A percentile compares a stretch with the other conserved stretches of the same genome.
phyloP scores from a whole-genome alignment of 2,329 filamentous ascomycete genomes.

The Cercospora sp. region DNA sequence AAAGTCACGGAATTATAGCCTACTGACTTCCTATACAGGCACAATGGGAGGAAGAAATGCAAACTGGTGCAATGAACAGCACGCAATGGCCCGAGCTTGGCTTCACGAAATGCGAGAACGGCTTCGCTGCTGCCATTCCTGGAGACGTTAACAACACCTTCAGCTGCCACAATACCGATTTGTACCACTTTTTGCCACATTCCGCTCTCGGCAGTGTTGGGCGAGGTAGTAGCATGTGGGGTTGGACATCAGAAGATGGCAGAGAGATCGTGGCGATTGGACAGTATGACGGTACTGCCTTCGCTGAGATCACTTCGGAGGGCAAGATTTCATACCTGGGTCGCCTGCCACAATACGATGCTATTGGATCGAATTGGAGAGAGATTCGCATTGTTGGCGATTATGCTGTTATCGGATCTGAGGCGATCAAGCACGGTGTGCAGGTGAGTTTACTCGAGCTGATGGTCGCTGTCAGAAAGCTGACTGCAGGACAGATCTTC shows the following conservation, averaged over 20 bases:
- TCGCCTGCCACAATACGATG: conserved; percentile 52
- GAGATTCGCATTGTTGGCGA: conserved; percentile 51
- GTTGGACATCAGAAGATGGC: conserved; percentile 54
- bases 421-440: conserved; percentile 55
- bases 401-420: conserved; percentile 46
- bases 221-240: conserved; percentile 52
- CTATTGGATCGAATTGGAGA: conserved; percentile 50
- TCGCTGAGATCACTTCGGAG: conserved; percentile 53
- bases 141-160: conserved; percentile 37
- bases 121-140: conserved; percentile 24
- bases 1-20: background rate
- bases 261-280: conserved; percentile 58
- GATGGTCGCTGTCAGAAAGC: background rate
- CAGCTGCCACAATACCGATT: conserved; percentile 50
- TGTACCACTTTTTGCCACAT: conserved; percentile 58
- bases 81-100: conserved; percentile 43
- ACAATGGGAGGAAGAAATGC: conserved; percentile 40
- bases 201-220: conserved; percentile 52
- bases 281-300: conserved; percentile 56
- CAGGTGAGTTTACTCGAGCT: conserved; percentile 38
- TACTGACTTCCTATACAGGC: conserved; percentile 16
- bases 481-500: conserved; percentile 47
- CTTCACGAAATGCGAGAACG: conserved; percentile 33
- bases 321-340: conserved; percentile 57
- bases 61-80: conserved; percentile 40